phyloP scores from a whole-genome alignment of 2,329 filamentous ascomycete species.

The Parafenestella ontariensis region DNA sequence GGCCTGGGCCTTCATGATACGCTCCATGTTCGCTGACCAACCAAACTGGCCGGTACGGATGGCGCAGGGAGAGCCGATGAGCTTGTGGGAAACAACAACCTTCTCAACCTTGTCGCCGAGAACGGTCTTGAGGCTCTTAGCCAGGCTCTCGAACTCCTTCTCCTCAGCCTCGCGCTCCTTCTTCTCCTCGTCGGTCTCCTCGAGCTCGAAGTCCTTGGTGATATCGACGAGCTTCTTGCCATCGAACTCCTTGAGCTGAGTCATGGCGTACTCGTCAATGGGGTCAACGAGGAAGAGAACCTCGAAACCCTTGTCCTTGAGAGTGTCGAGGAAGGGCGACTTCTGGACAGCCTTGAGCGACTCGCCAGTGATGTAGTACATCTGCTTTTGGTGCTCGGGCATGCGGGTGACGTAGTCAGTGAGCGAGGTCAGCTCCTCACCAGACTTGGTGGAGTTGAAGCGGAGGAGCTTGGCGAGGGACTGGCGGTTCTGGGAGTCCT shows the following conservation, averaged over 20 bases:
- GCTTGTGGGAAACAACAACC: slow-evolving; percentile 98
- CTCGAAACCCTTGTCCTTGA: slow-evolving; percentile 99
- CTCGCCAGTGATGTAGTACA: slow-evolving; percentile 99
- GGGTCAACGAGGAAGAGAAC: slow-evolving; percentile 99
- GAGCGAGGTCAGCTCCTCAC: slow-evolving; percentile 93
- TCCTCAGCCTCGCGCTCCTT: slow-evolving; percentile 90
- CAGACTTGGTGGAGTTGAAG: slow-evolving; percentile 99
- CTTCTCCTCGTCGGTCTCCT: slow-evolving; percentile 99
- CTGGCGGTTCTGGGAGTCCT: slow-evolving; percentile 96
- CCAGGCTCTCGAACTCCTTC: slow-evolving; percentile 95
- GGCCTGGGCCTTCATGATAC: slow-evolving; percentile 99
- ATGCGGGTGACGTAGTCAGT: slow-evolving; percentile 98
- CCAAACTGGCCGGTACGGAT: slow-evolving; percentile 99
- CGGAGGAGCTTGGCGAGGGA: slow-evolving; percentile 96
- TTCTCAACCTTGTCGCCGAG: slow-evolving; percentile 99
- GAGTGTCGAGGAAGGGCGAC: slow-evolving; percentile 97
- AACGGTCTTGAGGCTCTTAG: slow-evolving; percentile 98
- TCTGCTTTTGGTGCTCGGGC: slow-evolving; percentile 99
- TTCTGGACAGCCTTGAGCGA: slow-evolving; percentile 97
- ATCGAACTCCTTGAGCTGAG: slow-evolving; percentile 99
- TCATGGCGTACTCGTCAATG: slow-evolving; percentile 99
- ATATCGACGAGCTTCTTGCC: slow-evolving; percentile 99
- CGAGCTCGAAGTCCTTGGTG: slow-evolving; percentile 99
- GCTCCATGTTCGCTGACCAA: slow-evolving; percentile 99
- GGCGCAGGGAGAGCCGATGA: slow-evolving; percentile 90